These are phyloP conservation scores for Linaria vulgaris DNA, from an alignment of 257 asterid genomes.

Conservation along the genomic window DNA sequence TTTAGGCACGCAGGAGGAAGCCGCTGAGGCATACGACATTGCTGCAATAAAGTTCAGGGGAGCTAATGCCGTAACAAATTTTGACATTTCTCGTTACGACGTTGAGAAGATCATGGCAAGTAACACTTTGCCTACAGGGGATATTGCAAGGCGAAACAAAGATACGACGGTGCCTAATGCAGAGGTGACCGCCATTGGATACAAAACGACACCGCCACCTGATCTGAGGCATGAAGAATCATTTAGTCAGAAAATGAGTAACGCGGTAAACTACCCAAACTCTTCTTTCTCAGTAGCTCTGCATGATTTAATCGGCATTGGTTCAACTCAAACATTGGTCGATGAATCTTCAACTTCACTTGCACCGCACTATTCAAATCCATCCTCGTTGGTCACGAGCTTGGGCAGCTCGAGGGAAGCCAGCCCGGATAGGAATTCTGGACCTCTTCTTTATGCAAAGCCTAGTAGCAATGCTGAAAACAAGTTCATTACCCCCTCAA, in stretches of 20 bases:
- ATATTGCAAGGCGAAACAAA: conserved; percentile 56
- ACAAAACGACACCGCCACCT: neutral
- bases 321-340: conserved; percentile 25
- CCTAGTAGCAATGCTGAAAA: conserved; percentile 6
- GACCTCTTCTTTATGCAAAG: conserved; percentile 14
- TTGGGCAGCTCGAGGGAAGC: conserved; percentile 69
- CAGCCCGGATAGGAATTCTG: conserved; percentile 63
- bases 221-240: conserved; percentile 26
- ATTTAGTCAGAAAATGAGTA: conserved; percentile 19
- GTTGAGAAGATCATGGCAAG: conserved; percentile 53
- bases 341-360: conserved; percentile 23
- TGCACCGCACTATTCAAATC: conserved; percentile 47
- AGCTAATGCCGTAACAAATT: conserved; percentile 56
- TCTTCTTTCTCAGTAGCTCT: conserved; percentile 34
- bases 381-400: conserved; percentile 72
- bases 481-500: conserved; percentile 33
- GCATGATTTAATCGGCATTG: conserved; percentile 48
- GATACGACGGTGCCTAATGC: conserved; percentile 30
- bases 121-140: conserved; percentile 44
- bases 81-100: conserved; percentile 55
- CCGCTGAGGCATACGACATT: conserved; percentile 68
- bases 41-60: conserved; percentile 72
- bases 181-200: conserved; percentile 4
- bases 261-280: conserved; percentile 26
- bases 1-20: conserved; percentile 70